A percentile compares a stretch with the other conserved stretches of the same genome.
These are phyloP conservation scores for Heteromeles arbutifolia DNA, from an alignment of 306 rosid genomes.

Conservation along the genomic window DNA sequence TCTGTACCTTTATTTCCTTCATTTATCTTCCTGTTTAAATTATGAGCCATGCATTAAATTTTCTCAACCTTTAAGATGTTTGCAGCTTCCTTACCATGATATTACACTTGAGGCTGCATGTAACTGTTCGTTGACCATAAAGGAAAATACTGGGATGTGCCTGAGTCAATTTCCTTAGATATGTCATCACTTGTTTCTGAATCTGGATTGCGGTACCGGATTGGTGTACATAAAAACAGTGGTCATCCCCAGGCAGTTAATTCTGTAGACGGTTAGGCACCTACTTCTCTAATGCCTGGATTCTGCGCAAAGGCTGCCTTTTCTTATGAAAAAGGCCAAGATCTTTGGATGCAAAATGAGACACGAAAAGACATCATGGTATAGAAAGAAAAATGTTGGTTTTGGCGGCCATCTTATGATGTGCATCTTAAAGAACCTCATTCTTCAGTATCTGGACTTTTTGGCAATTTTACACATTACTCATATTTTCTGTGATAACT, in stretches of 20 bases:
- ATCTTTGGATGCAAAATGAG: constrained; percentile 57
- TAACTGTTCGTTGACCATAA: constrained; percentile 81
- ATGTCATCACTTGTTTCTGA: constrained; percentile 41
- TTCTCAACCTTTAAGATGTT: constrained; percentile 12
- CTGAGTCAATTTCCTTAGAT: constrained; percentile 67
- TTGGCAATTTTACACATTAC: constrained; percentile 45
- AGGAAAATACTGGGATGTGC: constrained; percentile 90
- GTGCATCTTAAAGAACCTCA: constrained; percentile 59
- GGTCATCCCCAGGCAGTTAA: constrained; percentile 46
- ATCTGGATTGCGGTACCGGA: constrained; percentile 68
- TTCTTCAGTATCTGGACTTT: constrained; percentile 66
- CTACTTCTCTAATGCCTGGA: constrained; percentile 65
- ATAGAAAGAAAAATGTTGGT: constrained; percentile 14
- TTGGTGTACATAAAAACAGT: constrained; percentile 73
- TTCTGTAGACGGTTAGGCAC: constrained; percentile 31
- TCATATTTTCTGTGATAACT: background rate
- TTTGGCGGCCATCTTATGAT: constrained; percentile 53
- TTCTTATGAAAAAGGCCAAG: constrained; percentile 54
- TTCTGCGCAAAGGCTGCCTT: constrained; percentile 75
- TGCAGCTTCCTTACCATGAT: constrained; percentile 80
- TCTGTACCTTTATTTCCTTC: background rate
- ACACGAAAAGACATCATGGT: constrained; percentile 18
- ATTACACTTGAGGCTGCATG: constrained; percentile 78
- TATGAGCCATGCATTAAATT: constrained; percentile 6
- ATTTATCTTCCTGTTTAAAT: background rate